Evolutionary conservation across 2,329 filamentous ascomycete species (phyloP).

Genomic region (Ceratocystis huliohia): DNA sequence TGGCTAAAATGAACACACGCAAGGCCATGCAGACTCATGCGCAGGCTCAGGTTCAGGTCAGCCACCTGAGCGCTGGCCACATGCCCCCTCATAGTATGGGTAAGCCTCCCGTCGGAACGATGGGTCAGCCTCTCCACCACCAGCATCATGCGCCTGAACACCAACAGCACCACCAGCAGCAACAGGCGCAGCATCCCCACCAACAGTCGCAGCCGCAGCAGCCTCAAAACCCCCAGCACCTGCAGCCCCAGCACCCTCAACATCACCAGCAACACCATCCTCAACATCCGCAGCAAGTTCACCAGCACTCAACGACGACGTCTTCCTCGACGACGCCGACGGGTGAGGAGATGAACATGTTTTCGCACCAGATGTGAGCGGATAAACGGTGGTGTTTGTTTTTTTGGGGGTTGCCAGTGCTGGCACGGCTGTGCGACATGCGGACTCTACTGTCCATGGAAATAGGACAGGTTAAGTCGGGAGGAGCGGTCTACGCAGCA

Average conservation of each 20-base stretch:
- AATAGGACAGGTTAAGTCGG: no score
- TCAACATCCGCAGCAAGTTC: conserved; percentile 19
- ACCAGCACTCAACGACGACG: conserved; percentile 14
- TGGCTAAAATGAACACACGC: conserved; percentile 89
- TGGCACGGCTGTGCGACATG: background rate
- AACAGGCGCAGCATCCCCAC: conserved; percentile 15
- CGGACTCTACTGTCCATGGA: no score
- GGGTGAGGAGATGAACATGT: conserved; percentile 92
- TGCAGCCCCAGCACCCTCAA: conserved; percentile 30
- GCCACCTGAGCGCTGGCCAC: conserved; percentile 42
- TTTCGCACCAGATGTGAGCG: conserved; percentile 73
- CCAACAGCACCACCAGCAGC: conserved; percentile 40
- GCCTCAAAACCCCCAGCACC: conserved; percentile 7
- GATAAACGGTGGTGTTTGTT: background rate
- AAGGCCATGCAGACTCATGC: conserved; percentile 53
- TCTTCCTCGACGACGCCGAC: conserved; percentile 20
- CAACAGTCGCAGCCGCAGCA: conserved; percentile 16
- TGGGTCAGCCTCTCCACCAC: conserved; percentile 60
- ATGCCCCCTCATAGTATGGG: conserved; percentile 49
- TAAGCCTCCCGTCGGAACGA: conserved; percentile 52
- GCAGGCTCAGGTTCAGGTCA: conserved; percentile 29
- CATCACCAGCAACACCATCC: conserved; percentile 18
- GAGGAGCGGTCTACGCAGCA: no score
- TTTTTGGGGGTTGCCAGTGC: background rate
- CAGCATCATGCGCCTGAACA: conserved; percentile 44